These are phyloP conservation scores for Piromyces sp. DNA, from an alignment of 192 early-diverging fungal genomes.

Conservation along the genomic window DNA sequence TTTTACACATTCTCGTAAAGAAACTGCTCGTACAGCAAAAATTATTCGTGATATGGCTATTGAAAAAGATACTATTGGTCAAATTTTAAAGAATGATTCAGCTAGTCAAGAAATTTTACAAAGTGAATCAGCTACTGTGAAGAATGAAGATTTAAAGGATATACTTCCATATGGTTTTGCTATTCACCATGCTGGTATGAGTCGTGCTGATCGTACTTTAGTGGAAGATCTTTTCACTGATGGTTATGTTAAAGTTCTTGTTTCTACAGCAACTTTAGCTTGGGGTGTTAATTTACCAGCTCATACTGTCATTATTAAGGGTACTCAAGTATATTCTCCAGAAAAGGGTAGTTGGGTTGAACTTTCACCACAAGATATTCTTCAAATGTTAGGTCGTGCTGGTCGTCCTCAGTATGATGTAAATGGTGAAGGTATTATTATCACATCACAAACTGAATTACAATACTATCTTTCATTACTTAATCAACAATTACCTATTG, in stretches of 20 bases:
- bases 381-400: constrained; percentile 96
- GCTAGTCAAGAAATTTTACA: constrained; percentile 68
- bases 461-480: constrained; percentile 89
- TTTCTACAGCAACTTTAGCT: constrained; percentile 90
- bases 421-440: constrained; percentile 88
- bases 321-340: constrained; percentile 91
- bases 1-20: constrained; percentile 95
- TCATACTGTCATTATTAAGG: constrained; percentile 95
- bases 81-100: constrained; percentile 67
- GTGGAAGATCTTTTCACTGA: constrained; percentile 87
- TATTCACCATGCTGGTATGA: constrained; percentile 95
- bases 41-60: constrained; percentile 82
- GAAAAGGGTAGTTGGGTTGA: constrained; percentile 93
- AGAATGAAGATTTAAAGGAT: constrained; percentile 72
- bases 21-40: constrained; percentile 88
- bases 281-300: constrained; percentile 99
- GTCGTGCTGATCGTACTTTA: constrained; percentile 68
- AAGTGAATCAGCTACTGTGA: constrained; percentile 57
- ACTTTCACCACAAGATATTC: constrained; percentile 83
- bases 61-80: constrained; percentile 64
- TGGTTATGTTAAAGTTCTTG: constrained; percentile 77
- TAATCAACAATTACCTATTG: constrained; percentile 93
- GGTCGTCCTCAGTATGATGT: constrained; percentile 94
- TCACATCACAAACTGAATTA: constrained; percentile 79
- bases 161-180: constrained; percentile 88